phyloP scores from a whole-genome alignment of 768 basidiomycete species.

The Hebeloma cylindrosporum region DNA sequence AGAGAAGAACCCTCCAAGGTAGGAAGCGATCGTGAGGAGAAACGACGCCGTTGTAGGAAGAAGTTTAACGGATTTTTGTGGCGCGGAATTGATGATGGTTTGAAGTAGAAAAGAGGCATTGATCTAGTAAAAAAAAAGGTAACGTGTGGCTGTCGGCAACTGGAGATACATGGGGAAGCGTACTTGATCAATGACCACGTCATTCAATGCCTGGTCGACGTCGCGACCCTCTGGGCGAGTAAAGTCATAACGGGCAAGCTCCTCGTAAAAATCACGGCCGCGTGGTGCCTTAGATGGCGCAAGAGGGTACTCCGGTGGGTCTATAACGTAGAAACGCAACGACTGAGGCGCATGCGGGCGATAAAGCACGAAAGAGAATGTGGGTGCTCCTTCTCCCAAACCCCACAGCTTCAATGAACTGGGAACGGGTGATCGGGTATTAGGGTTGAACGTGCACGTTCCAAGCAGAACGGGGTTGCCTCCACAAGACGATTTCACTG shows the following conservation, averaged over 20 bases:
- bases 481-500: constrained; percentile 26
- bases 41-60: constrained; percentile 26
- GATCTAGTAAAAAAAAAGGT: constrained; percentile 36
- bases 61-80: constrained; percentile 20
- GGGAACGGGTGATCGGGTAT: constrained; percentile 13
- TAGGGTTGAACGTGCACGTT: constrained; percentile 26
- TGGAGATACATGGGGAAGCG: neutral
- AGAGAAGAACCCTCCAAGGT: constrained; percentile 16
- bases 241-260: constrained; percentile 39
- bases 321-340: constrained; percentile 65
- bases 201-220: constrained; percentile 32
- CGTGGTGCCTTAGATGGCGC: constrained; percentile 6
- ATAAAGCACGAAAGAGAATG: constrained; percentile 23
- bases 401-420: constrained; percentile 14
- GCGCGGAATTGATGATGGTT: constrained; percentile 12
- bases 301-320: constrained; percentile 29
- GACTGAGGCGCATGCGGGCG: constrained; percentile 30
- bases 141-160: neutral
- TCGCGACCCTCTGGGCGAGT: constrained; percentile 24
- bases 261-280: constrained; percentile 22
- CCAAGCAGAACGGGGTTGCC: constrained; percentile 36
- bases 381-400: neutral
- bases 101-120: constrained; percentile 43
- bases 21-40: constrained; percentile 25
- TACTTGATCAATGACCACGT: constrained; percentile 44